Evolutionary conservation across 345 rosid species (phyloP).

Genomic region (Mallotus nudiflorus): DNA sequence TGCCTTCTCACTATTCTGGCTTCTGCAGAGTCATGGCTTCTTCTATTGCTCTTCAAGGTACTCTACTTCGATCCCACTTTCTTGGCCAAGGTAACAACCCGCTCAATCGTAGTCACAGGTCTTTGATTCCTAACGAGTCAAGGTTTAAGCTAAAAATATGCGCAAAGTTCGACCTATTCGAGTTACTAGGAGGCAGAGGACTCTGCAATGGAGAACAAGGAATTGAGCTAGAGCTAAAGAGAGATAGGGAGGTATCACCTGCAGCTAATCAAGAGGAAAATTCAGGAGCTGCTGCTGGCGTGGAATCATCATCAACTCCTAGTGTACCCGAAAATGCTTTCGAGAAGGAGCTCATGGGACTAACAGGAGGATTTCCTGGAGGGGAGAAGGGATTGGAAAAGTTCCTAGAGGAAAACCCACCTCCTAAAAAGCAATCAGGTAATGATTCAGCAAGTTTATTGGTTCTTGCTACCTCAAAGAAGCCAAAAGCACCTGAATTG

Average conservation of each 20-base stretch:
- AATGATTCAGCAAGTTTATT: constrained; percentile 15
- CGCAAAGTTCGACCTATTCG: constrained; percentile 65
- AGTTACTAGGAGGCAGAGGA: constrained; percentile 87
- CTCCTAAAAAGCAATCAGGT: constrained; percentile 44
- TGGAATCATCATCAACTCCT: not conserved
- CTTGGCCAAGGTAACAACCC: constrained; percentile 38
- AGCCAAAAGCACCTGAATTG: constrained; percentile 69
- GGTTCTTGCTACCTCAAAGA: constrained; percentile 34
- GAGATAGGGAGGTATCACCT: constrained; percentile 32
- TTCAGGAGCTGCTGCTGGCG: constrained; percentile 9
- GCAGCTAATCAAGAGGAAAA: constrained; percentile 7
- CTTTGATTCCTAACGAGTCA: constrained; percentile 32
- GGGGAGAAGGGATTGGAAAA: constrained; percentile 70
- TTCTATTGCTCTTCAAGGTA: constrained; percentile 47
- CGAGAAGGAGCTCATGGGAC: constrained; percentile 82
- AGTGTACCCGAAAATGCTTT: constrained; percentile 61
- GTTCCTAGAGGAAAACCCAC: constrained; percentile 76
- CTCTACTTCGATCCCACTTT: constrained; percentile 41
- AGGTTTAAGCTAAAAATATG: constrained; percentile 8
- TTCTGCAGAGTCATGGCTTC: constrained; percentile 44
- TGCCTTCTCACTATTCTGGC: not conserved
- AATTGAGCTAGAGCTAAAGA: constrained; percentile 56
- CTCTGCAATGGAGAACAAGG: constrained; percentile 84
- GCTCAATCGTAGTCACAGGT: constrained; percentile 29
- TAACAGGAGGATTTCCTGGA: constrained; percentile 89